Evolutionary conservation across 2,329 filamentous ascomycete species (phyloP).

Genomic region (Talaromyces rugulosus): DNA sequence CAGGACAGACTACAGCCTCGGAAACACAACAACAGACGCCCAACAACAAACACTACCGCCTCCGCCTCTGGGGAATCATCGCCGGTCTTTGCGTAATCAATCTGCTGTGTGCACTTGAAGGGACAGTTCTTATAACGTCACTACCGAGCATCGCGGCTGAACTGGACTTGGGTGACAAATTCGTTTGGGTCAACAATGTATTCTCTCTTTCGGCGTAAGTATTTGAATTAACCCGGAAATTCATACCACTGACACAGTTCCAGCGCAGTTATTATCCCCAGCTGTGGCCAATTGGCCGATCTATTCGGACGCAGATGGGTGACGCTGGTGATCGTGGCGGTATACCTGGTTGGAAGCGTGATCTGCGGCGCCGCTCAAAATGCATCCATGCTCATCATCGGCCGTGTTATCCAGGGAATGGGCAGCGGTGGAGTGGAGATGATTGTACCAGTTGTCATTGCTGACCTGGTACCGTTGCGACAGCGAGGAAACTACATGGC

Average conservation of each 20-base stretch:
- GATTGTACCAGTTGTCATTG: conserved; percentile 47
- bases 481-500: conserved; percentile 43
- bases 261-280: conserved; percentile 1
- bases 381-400: conserved; percentile 46
- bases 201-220: conserved; percentile 27
- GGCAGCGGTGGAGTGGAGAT: conserved; percentile 42
- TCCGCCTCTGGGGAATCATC: conserved; percentile 17
- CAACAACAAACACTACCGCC: neutral
- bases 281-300: conserved; percentile 7
- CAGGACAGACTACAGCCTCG: neutral
- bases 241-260: neutral
- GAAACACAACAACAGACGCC: neutral
- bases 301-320: conserved; percentile 13
- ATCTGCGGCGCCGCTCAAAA: conserved; percentile 9
- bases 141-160: conserved; percentile 34
- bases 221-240: neutral
- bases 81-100: conserved; percentile 20
- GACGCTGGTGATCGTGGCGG: neutral
- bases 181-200: conserved; percentile 32
- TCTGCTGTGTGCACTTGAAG: conserved; percentile 33
- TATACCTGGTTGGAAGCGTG: conserved; percentile 13
- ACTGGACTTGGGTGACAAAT: conserved; percentile 26
- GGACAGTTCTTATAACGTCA: conserved; percentile 37
- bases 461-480: conserved; percentile 48
- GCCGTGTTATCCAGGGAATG: conserved; percentile 51